A percentile compares a stretch with the other conserved stretches of the same genome.
These are phyloP conservation scores for Yueomyces sp. DNA, from an alignment of 1,139 yeast genomes.

Conservation along the genomic window DNA sequence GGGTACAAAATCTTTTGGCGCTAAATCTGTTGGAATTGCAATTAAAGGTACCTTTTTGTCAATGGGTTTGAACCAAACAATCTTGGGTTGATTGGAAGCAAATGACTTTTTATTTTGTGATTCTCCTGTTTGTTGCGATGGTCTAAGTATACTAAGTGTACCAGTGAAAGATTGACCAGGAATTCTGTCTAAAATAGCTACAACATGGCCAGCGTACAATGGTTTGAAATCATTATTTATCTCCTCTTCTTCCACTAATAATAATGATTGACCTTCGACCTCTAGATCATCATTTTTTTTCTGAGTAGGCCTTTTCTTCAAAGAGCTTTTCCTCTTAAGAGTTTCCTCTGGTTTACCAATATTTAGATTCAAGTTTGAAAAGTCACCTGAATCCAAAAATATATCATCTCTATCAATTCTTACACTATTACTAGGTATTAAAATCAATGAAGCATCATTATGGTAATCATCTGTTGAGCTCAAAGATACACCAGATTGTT, in stretches of 20 bases:
- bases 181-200: conserved; percentile 92
- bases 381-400: neutral
- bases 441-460: conserved; percentile 47
- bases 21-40: conserved; percentile 97
- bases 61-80: conserved; percentile 98
- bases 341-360: neutral
- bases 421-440: conserved; percentile 14
- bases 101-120: conserved; percentile 24
- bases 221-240: conserved; percentile 89
- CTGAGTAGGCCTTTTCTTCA: conserved; percentile 94
- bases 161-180: conserved; percentile 95
- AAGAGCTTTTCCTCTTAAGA: conserved; percentile 70
- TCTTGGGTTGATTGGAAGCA: conserved; percentile 56
- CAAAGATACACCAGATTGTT: conserved; percentile 24
- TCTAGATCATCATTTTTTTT: conserved; percentile 97
- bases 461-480: conserved; percentile 51
- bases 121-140: conserved; percentile 80
- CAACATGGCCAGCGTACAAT: conserved; percentile 94
- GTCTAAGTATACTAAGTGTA: conserved; percentile 83
- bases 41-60: conserved; percentile 94
- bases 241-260: conserved; percentile 90
- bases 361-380: conserved; percentile 15
- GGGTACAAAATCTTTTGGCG: conserved; percentile 89
- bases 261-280: conserved; percentile 90
- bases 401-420: conserved; percentile 20